Conservation (phyloP, 768 basidiomycete species). For the Cystoderma amianthinum region DNA sequence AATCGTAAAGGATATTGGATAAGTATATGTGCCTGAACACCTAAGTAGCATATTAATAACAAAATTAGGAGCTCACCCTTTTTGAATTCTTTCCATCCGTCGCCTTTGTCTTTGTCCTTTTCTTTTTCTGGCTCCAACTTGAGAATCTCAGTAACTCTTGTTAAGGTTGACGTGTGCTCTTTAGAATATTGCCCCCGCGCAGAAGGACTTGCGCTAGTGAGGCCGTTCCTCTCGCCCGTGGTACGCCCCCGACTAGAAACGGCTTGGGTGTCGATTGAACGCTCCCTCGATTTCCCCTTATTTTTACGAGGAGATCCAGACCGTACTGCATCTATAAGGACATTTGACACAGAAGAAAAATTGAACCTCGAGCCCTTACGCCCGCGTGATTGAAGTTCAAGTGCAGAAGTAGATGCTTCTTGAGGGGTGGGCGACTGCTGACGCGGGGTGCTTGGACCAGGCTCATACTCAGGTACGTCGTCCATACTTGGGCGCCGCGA, state of each 20-base stretch:
- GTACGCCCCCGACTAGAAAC: slow-evolving; percentile 24
- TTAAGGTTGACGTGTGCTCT: slow-evolving; percentile 23
- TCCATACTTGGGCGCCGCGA: slow-evolving; percentile 35
- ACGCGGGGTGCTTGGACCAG: slow-evolving; percentile 9
- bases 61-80: slow-evolving; percentile 50
- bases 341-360: slow-evolving; percentile 43
- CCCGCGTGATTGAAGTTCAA: slow-evolving; percentile 5
- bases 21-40: slow-evolving; percentile 78
- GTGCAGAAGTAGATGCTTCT: slow-evolving; percentile 1
- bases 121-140: slow-evolving; percentile 28
- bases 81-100: slow-evolving; percentile 83
- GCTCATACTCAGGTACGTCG: slow-evolving; percentile 25
- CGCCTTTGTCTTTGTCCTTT: slow-evolving; percentile 27
- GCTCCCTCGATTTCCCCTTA: slow-evolving; percentile 12
- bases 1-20: slow-evolving; percentile 88
- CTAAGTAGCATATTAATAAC: not conserved
- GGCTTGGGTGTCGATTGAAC: slow-evolving; percentile 6
- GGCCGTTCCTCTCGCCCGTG: slow-evolving; percentile 15
- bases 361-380: slow-evolving; percentile 37
- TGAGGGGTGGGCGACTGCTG: slow-evolving; percentile 5
- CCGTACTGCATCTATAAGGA: slow-evolving; percentile 41
- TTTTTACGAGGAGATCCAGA: slow-evolving; percentile 31
- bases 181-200: slow-evolving; percentile 12
- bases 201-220: slow-evolving; percentile 4
- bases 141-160: slow-evolving; percentile 31